Evolutionary conservation across 202 grass and related monocot genomes (phyloP), one percentile per base, ranked within the genome.

Genomic region (Alloteropsis angusta): DNA sequence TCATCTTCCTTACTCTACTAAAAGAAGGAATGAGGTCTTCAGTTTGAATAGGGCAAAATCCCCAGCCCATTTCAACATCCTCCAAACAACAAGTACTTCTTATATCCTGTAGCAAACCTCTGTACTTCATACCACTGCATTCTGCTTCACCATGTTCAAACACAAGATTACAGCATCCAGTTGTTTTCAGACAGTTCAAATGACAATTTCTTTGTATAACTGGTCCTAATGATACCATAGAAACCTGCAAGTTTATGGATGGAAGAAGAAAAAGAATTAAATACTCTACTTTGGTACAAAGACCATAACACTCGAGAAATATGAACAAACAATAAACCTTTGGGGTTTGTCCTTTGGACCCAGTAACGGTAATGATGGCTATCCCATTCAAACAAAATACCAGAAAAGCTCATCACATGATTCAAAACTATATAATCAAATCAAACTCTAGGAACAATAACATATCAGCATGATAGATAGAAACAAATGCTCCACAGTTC

Each of bases 11-110:
- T 75, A 93, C 41, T 85, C 83, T 83, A 78, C 63, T 78, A 80
- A 93, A 82, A 72, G 76, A 69, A 80, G 81, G 76, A 60, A 82
- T 39, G 55, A 88, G 63, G 46, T 88, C 78, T 85, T 88, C 71
- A 16, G 68, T 70, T 78, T n/a, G 72, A 80, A 87, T 62, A 83
- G 72, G 85, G 68, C 69, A 91, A 82, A 97, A 97, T 77, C 90
- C 90, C 93, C 93, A 91, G 37, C 93, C 93, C 69, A 97, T 77
- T 59, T 91, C 85, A 3, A 97, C 76, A 72, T 93, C 88, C 83
- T 97, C 90, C 68, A 93, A 84, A 69, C 44, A 53, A 48, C 54
- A 67, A 67, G 53, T 48, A 63, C 21, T 69, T 77, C 30, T 36
- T 75, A 93, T 36, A 50, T 82, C 84, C 59, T 72, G 77, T n/a